Conservation (phyloP, 257 asterid genomes). For the Mitragyna speciosa region DNA sequence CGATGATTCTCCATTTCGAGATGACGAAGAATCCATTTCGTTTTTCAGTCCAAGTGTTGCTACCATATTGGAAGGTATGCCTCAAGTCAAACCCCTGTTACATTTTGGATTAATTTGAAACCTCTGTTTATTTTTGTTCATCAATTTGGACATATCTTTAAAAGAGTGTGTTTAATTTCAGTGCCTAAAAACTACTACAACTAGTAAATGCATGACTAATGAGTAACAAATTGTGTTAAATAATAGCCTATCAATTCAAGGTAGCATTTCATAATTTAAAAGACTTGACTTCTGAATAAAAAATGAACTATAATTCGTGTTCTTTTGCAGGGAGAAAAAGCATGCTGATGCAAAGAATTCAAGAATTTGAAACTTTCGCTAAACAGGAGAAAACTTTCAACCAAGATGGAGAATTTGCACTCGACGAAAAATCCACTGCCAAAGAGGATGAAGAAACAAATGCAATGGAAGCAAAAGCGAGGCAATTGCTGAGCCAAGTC, state of each 20-base stretch:
- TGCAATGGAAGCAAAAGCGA: slow-evolving; percentile 40
- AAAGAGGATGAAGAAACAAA: background rate
- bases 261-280: no score
- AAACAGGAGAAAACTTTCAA: background rate
- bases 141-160: background rate
- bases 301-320: background rate
- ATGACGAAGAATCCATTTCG: slow-evolving; percentile 35
- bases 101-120: background rate
- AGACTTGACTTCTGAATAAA: no score
- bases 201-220: no score
- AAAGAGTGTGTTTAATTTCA: no score
- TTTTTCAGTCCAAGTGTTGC: slow-evolving; percentile 30
- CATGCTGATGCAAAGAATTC: slow-evolving; percentile 30
- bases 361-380: slow-evolving; percentile 24
- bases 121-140: background rate
- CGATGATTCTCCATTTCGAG: slow-evolving; percentile 54
- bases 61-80: slow-evolving; percentile 29
- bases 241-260: no score
- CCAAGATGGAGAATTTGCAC: background rate
- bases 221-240: no score
- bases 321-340: slow-evolving; percentile 33
- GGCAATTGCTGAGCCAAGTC: slow-evolving; percentile 28
- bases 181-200: no score
- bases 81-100: background rate
- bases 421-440: background rate